phyloP scores from a whole-genome alignment of 257 asterid species.

The Petrea volubilis region DNA sequence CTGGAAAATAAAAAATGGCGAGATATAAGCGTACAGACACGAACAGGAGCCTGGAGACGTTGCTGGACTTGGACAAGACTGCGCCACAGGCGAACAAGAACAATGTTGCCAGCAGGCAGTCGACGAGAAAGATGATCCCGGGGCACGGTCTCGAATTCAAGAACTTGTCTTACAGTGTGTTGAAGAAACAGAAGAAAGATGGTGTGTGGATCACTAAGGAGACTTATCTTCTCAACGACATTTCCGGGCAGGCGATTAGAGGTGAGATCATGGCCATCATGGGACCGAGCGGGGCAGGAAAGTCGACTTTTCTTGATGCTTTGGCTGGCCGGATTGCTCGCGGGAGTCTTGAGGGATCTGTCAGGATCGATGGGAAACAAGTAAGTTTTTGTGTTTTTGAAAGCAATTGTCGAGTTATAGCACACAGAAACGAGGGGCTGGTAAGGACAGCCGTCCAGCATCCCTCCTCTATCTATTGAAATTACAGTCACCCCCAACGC shows the following conservation, averaged over 20 bases:
- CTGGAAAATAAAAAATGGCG: constrained; percentile 30
- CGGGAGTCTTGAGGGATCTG: constrained; percentile 86
- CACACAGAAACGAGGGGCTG: no score
- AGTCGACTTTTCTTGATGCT: constrained; percentile 87
- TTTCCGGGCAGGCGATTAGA: constrained; percentile 78
- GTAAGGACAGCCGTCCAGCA: no score
- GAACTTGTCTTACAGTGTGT: constrained; percentile 65
- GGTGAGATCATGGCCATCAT: constrained; percentile 85
- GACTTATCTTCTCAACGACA: constrained; percentile 69
- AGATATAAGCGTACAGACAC: constrained; percentile 32
- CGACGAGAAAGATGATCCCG: constrained; percentile 52
- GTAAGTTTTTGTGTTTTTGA: constrained; percentile 28
- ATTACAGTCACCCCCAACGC: no score
- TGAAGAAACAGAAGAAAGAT: constrained; percentile 70
- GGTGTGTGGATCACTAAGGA: constrained; percentile 75
- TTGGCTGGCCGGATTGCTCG: constrained; percentile 86
- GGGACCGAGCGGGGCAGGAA: constrained; percentile 96
- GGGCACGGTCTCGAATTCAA: constrained; percentile 80
- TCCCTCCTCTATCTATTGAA: no score
- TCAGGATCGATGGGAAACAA: constrained; percentile 78
- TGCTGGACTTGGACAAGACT: constrained; percentile 59
- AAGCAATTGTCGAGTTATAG: neutral
- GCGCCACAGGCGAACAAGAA: constrained; percentile 33
- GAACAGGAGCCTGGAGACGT: constrained; percentile 55
- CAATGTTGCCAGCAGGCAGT: constrained; percentile 33